Percentiles rank a stretch among this genome's conserved stretches.
phyloP scores from a whole-genome alignment of 352 stramenopile genomes.

The Globisporangium nagaii region DNA sequence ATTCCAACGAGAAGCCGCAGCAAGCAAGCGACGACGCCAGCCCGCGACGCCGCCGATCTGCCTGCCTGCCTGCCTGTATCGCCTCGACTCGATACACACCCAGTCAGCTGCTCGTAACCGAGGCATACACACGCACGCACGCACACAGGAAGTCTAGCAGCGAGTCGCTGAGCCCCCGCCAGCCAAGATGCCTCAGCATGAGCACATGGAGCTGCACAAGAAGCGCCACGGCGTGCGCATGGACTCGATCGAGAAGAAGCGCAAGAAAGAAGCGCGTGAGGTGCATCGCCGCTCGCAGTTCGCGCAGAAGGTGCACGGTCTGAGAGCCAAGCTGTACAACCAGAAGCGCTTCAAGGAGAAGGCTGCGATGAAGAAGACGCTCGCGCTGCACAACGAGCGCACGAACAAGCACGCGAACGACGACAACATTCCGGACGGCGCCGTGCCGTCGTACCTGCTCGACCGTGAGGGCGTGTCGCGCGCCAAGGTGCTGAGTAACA shows the following conservation, averaged over 20 bases:
- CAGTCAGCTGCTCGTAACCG: too few relatives aligned
- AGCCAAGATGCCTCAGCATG: conserved; percentile 95
- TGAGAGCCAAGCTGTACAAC: conserved; percentile 99
- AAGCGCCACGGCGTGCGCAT: conserved; percentile 99
- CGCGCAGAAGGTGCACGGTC: conserved; percentile 97
- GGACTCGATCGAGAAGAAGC: conserved; percentile 94
- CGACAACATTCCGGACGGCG: conserved; percentile 94
- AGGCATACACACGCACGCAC: neutral
- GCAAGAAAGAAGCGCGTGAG: conserved; percentile 98
- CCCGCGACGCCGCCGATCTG: neutral
- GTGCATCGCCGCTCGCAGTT: conserved; percentile 97
- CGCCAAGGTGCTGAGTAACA: conserved; percentile 99
- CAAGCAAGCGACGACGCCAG: conserved; percentile 1
- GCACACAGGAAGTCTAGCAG: neutral
- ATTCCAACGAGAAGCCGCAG: conserved; percentile 5
- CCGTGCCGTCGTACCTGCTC: conserved; percentile 98
- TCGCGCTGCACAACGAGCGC: conserved; percentile 98
- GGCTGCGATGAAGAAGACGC: conserved; percentile 99
- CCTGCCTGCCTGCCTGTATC: conserved; percentile 2
- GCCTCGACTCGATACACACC: neutral
- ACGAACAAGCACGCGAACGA: conserved; percentile 99
- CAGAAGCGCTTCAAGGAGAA: conserved; percentile 99
- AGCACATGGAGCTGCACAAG: conserved; percentile 99
- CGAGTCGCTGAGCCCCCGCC: neutral
- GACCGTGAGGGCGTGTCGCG: conserved; percentile 98